Base-by-base conservation (phyloP, 306 rosid species). In the Rosa persica region DNA sequence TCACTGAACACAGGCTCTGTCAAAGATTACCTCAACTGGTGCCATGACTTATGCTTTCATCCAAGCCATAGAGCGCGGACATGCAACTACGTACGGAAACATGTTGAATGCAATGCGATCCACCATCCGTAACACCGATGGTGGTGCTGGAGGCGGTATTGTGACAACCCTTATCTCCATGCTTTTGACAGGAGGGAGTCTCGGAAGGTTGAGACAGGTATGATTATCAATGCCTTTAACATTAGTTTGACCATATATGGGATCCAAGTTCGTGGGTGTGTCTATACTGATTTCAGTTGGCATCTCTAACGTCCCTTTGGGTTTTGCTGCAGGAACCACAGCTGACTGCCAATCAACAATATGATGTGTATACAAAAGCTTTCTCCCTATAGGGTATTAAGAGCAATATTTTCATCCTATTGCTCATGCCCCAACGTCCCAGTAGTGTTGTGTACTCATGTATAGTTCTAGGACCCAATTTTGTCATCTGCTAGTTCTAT, bases 41-140 rank as follows among this genome's bases (percentile, higher is more conserved):
- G 88, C 88, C 51, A 81, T 85, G 88, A 85, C 88, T 68, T 85
- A 81, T 42, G 73, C 85, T 60, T 85, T 85, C 83, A 85, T 85
- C 77, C 85, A 85, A 78, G 85, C 88, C 48, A 81, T 85, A 12
- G 83, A 85, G 81, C 85, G 80, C 2, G 88, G 88, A 19, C 81
- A 81, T 19, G 85, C 72, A 30, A 71, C 77, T 12, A 85, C 88
- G 2, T 81, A 85, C 4, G 88, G 88, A 12, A 61, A 43, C 67
- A 81, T 85, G 81, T 62, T 85, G 34, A 85, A 74, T 51, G 75
- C 88, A 66, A 85, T 85, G 88, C 74, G 85, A 40, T 30, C 85
- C 48, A 81, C 80, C 60, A 78, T 85, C 13, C 78, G 76, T 38
- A 75, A 51, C 44, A 65, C 75, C 0, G 74, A 74, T 51, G 49